Conservation (phyloP, 768 basidiomycete species). For the Leccinellum luteum region DNA sequence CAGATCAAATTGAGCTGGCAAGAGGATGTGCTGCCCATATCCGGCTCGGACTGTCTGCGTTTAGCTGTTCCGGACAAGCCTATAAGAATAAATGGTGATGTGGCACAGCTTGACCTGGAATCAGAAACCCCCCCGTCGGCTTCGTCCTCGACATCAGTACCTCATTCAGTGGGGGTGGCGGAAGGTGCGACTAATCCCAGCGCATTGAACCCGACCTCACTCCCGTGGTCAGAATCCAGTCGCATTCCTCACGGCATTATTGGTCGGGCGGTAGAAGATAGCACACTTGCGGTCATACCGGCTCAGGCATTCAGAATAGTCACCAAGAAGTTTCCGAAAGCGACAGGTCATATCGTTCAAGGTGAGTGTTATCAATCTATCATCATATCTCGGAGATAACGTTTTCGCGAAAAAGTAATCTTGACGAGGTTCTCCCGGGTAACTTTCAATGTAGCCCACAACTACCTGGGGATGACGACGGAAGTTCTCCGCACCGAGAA, state of each 20-base stretch:
- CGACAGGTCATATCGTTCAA: slow-evolving; percentile 94
- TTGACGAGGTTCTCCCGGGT: slow-evolving; percentile 95
- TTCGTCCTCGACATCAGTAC: slow-evolving; percentile 69
- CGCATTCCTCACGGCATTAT: slow-evolving; percentile 68
- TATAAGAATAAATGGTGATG: slow-evolving; percentile 55
- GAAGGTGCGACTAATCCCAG: slow-evolving; percentile 18
- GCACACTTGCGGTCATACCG: slow-evolving; percentile 97
- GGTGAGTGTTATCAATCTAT: slow-evolving; percentile 41
- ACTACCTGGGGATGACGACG: slow-evolving; percentile 90
- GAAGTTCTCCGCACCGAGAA: slow-evolving; percentile 97
- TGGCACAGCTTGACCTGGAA: slow-evolving; percentile 55
- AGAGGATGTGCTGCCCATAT: slow-evolving; percentile 43
- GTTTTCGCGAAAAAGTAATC: slow-evolving; percentile 58
- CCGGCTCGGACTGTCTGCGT: slow-evolving; percentile 25
- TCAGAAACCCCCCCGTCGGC: slow-evolving; percentile 30
- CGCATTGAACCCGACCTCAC: slow-evolving; percentile 21
- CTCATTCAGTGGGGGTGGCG: slow-evolving; percentile 45
- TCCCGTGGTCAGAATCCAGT: slow-evolving; percentile 25
- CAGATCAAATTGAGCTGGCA: slow-evolving; percentile 92
- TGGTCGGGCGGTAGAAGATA: slow-evolving; percentile 91
- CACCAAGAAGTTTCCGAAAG: slow-evolving; percentile 96
- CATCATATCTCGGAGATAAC: slow-evolving; percentile 11
- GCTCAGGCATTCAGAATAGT: slow-evolving; percentile 94
- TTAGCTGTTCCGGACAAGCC: slow-evolving; percentile 26
- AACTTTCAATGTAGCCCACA: slow-evolving; percentile 96